Conservation (phyloP, 2,329 filamentous ascomycete genomes). For the Aspergillus felis region DNA sequence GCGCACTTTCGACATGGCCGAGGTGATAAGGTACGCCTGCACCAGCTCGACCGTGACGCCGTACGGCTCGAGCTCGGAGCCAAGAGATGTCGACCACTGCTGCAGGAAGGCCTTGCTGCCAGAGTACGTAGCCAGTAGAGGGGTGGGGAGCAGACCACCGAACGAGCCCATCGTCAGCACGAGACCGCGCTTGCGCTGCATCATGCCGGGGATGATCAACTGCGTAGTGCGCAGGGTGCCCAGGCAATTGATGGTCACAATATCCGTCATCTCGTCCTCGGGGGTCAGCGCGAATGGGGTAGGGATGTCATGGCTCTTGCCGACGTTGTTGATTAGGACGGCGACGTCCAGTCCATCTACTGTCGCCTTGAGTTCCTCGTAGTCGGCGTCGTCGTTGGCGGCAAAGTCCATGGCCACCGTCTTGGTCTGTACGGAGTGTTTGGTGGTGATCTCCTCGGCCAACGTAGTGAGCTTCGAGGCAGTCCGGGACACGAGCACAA, state of each 20-base stretch:
- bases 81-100: conserved; percentile 86
- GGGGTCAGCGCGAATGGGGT: conserved; percentile 80
- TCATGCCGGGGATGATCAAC: conserved; percentile 78
- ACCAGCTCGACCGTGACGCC: conserved; percentile 89
- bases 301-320: conserved; percentile 88
- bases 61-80: conserved; percentile 72
- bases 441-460: conserved; percentile 68
- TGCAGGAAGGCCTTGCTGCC: conserved; percentile 98
- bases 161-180: conserved; percentile 98
- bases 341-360: conserved; percentile 73
- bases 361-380: conserved; percentile 65
- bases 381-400: conserved; percentile 73
- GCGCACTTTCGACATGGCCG: conserved; percentile 95
- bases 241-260: conserved; percentile 92
- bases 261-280: conserved; percentile 76
- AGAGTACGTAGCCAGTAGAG: conserved; percentile 90
- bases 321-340: conserved; percentile 95
- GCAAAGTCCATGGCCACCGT: conserved; percentile 89
- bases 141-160: conserved; percentile 85
- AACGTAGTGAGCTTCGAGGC: conserved; percentile 80
- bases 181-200: conserved; percentile 76
- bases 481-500: conserved; percentile 94
- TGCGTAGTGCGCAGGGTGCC: conserved; percentile 87
- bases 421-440: conserved; percentile 68
- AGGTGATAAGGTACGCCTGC: conserved; percentile 88